Evolutionary conservation across 2,329 filamentous ascomycete genomes (phyloP).

Genomic region (Chaetomium sp.): DNA sequence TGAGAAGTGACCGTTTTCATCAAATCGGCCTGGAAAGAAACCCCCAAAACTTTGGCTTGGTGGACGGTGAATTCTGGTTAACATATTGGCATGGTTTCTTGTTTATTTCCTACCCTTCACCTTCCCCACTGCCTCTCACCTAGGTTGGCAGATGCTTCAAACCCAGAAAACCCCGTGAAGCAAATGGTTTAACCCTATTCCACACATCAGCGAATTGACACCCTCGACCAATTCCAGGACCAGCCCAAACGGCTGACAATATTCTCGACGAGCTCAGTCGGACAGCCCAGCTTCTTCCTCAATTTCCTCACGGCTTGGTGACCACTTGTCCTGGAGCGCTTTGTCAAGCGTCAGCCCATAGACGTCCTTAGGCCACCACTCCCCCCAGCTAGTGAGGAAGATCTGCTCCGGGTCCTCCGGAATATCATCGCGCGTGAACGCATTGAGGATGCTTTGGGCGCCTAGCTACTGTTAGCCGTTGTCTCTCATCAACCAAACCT

Average conservation of each 20-base stretch:
- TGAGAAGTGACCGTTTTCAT: no score
- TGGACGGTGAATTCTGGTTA: no score
- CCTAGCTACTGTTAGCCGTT: constrained; percentile 29
- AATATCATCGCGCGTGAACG: constrained; percentile 40
- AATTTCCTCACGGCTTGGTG: constrained; percentile 40
- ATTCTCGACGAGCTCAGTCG: not conserved
- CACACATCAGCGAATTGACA: no score
- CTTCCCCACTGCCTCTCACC: no score
- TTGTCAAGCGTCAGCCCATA: constrained; percentile 38
- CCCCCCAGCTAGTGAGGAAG: constrained; percentile 50
- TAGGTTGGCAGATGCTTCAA: no score
- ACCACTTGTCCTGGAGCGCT: constrained; percentile 47
- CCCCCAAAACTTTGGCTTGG: no score
- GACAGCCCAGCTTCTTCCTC: constrained; percentile 36
- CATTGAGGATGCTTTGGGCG: constrained; percentile 39
- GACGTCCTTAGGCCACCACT: constrained; percentile 46
- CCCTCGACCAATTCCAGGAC: not conserved
- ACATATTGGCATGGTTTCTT: no score
- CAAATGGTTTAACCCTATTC: no score
- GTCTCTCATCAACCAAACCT: not conserved
- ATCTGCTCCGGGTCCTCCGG: constrained; percentile 46
- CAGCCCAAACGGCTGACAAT: not conserved
- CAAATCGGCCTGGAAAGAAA: no score
- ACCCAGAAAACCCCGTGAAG: no score
- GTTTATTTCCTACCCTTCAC: no score